Conservation (phyloP, 495 filamentous ascomycete species). For the Podospora anserina region DNA sequence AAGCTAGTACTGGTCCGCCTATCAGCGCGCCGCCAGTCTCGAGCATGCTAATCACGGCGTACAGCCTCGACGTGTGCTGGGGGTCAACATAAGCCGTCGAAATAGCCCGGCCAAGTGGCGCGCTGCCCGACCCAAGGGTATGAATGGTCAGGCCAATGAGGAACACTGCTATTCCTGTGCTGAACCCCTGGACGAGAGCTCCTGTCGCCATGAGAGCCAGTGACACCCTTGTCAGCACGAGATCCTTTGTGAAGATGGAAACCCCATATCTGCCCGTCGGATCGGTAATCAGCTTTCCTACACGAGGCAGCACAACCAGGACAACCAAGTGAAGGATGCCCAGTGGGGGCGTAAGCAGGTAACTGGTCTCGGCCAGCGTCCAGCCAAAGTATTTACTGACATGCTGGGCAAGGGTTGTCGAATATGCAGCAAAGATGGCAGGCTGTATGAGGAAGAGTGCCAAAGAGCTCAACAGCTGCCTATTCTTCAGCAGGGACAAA, state of each 20-base stretch:
- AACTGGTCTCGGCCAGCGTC: slow-evolving; percentile 53
- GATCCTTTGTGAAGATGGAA: slow-evolving; percentile 48
- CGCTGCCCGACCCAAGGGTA: slow-evolving; percentile 53
- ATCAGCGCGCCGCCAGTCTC: slow-evolving; percentile 54
- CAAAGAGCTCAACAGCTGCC: slow-evolving; percentile 35
- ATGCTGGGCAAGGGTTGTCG: slow-evolving; percentile 52
- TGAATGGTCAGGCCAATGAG: slow-evolving; percentile 53
- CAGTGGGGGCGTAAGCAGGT: slow-evolving; percentile 49
- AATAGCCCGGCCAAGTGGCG: slow-evolving; percentile 44
- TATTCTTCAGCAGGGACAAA: slow-evolving; percentile 31
- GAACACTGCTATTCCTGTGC: slow-evolving; percentile 52
- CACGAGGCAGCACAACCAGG: slow-evolving; percentile 47
- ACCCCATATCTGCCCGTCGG: slow-evolving; percentile 31
- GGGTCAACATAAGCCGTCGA: slow-evolving; percentile 52
- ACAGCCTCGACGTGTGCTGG: slow-evolving; percentile 55
- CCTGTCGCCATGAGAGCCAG: slow-evolving; percentile 39
- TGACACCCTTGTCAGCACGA: slow-evolving; percentile 49
- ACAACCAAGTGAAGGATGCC: slow-evolving; percentile 50
- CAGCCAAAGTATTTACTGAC: slow-evolving; percentile 56
- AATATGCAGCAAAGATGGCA: slow-evolving; percentile 48
- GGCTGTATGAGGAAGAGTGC: slow-evolving; percentile 50
- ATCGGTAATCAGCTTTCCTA: slow-evolving; percentile 37
- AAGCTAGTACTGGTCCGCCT: slow-evolving; percentile 52
- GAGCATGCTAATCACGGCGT: slow-evolving; percentile 54
- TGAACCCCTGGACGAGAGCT: slow-evolving; percentile 24